Evolutionary conservation across 495 filamentous ascomycete species (phyloP).

Genomic region (Aspergillus funiculosus): DNA sequence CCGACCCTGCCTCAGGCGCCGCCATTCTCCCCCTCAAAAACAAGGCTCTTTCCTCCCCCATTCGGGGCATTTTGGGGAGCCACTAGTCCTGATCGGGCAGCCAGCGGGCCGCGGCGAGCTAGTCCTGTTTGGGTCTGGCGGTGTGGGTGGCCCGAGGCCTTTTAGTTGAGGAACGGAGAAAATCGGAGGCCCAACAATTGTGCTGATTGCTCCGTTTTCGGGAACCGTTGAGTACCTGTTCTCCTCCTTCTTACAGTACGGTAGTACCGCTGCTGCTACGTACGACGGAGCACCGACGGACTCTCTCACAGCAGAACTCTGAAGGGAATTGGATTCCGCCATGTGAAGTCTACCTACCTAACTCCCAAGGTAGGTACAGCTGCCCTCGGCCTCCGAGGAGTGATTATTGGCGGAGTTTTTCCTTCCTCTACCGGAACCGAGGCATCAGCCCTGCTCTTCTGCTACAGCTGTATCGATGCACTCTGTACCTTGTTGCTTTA

Average conservation of each 20-base stretch:
- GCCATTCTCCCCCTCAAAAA: background rate
- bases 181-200: constrained; percentile 16
- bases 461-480: no score
- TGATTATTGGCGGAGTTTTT: background rate
- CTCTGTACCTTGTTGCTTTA: no score
- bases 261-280: no score
- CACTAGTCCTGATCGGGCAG: constrained; percentile 11
- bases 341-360: background rate
- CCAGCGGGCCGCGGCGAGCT: constrained; percentile 5
- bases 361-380: background rate
- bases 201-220: background rate
- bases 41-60: background rate
- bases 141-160: constrained; percentile 14
- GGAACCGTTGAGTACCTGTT: constrained; percentile 15
- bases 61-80: background rate
- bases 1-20: constrained; percentile 11
- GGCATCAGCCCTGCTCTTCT: no score
- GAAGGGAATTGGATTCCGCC: background rate
- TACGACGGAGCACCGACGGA: no score
- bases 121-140: constrained; percentile 15
- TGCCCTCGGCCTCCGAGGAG: background rate
- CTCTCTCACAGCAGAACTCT: no score
- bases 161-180: constrained; percentile 21
- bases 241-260: no score
- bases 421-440: constrained; percentile 1